phyloP scores from a whole-genome alignment of 352 stramenopile species.

The Phytophthora pini region DNA sequence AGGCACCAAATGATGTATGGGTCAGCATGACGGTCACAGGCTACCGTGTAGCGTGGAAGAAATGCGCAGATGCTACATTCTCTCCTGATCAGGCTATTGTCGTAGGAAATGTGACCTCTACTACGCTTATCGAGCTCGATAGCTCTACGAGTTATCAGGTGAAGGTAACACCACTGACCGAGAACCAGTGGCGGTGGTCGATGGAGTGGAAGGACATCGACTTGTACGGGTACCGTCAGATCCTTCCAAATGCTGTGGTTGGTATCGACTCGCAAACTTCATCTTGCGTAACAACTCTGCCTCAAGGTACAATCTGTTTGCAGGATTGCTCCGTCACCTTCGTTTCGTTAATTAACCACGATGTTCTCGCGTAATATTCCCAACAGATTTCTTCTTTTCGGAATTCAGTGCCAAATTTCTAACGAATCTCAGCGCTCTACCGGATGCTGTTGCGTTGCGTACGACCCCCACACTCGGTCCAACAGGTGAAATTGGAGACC shows the following conservation, averaged over 20 bases:
- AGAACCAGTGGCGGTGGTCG: conserved; percentile 55
- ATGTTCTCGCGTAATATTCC: not conserved
- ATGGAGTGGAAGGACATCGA: conserved; percentile 75
- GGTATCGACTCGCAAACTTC: conserved; percentile 56
- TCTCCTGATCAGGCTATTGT: conserved; percentile 36
- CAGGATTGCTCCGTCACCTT: not conserved
- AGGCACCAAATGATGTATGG: conserved; percentile 61
- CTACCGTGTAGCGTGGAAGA: conserved; percentile 75
- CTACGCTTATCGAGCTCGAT: conserved; percentile 79
- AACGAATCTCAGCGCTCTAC: conserved; percentile 73
- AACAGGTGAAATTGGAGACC: conserved; percentile 82
- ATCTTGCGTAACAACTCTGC: conserved; percentile 57
- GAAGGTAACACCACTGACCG: conserved; percentile 74
- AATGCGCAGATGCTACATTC: conserved; percentile 42
- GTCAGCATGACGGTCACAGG: conserved; percentile 85
- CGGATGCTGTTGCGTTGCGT: conserved; percentile 28
- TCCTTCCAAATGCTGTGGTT: conserved; percentile 57
- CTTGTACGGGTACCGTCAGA: conserved; percentile 79
- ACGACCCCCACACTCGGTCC: conserved; percentile 76
- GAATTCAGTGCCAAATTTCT: conserved; percentile 76
- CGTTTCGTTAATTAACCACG: not conserved
- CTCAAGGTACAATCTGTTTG: conserved; percentile 36
- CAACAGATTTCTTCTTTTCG: conserved; percentile 80
- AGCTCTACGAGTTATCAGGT: conserved; percentile 77
- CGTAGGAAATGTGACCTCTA: conserved; percentile 93